These are phyloP conservation scores for Xylaria scruposa DNA, from an alignment of 495 filamentous ascomycete species.

Conservation along the genomic window DNA sequence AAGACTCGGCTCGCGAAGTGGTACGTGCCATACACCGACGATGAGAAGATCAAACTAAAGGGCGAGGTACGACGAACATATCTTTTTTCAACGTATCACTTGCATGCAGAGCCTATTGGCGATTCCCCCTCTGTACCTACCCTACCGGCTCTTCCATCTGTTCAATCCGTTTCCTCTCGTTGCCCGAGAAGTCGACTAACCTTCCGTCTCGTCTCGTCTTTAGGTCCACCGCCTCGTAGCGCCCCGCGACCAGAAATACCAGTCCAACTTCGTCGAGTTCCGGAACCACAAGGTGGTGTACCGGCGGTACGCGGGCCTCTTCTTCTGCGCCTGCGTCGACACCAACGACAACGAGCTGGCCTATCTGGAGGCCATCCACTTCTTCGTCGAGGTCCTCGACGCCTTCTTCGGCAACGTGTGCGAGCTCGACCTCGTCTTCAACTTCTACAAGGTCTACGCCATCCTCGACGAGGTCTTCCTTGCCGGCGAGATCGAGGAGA, in stretches of 20 bases:
- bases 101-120: background rate
- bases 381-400: conserved; percentile 98
- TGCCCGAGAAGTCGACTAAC: background rate
- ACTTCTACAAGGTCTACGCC: conserved; percentile 91
- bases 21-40: conserved; percentile 97
- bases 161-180: background rate
- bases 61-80: conserved; percentile 65
- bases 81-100: background rate
- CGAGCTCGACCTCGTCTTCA: conserved; percentile 98
- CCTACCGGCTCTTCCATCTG: no score
- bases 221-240: conserved; percentile 96
- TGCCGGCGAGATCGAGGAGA: conserved; percentile 97
- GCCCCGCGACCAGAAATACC: conserved; percentile 97
- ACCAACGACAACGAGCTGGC: conserved; percentile 98
- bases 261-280: conserved; percentile 99
- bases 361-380: conserved; percentile 97
- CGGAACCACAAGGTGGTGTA: conserved; percentile 94
- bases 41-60: conserved; percentile 95
- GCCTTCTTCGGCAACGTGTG: conserved; percentile 99
- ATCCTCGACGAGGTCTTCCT: conserved; percentile 97
- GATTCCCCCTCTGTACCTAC: no score
- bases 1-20: conserved; percentile 98
- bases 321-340: conserved; percentile 99
- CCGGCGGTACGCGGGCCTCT: conserved; percentile 93
- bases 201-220: background rate